Evolutionary conservation across 306 rosid genomes (phyloP), one percentile per base, ranked within the genome.

Genomic region (Cucumis cinereus): DNA sequence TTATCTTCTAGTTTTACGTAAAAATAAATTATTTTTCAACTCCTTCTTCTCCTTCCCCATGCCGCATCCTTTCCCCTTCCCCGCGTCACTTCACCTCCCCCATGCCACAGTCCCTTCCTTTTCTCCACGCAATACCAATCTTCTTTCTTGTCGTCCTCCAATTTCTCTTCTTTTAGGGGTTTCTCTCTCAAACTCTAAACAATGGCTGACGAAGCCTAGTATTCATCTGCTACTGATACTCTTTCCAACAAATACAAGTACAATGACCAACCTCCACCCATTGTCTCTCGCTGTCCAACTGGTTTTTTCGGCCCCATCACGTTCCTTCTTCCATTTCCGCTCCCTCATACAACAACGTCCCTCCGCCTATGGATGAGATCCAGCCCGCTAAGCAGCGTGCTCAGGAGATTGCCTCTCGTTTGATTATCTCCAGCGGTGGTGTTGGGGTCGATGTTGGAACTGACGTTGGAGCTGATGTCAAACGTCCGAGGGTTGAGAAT

Each of bases 401-500:
- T 3, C 99, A 95, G 83, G 97, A 92, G 88, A 93, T 95, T 36
- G 98, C 99, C 4, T 90, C 99, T 75, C 97, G 97, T 3, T 85
- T 95, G 81, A 84, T 83, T 74, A 76, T 59, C 54, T 76, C 79
- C 15, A 76, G 79, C 10, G 75, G 15, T 19, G 75, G 23, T 16
- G 23, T 49, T 2, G 75, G 41, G 35, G 75, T 45, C 12, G 61
- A 47, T 38, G 58, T 66, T 52, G 74, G 62, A n/a, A 63, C 74
- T 4, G 80, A 54, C 57, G 74, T 15, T 28, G 75, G 75, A 5
- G 74, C 53, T 4, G 99, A 92, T 40, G 76, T 82, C 76, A 95
- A 95, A 81, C 99, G 99, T 1, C 76, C 96, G 16, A 92, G 93
- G 83, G 79, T 86, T 71, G 99, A 95, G 24, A 89, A 90, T 62